Percentiles rank a stretch among this genome's conserved stretches.
phyloP scores from a whole-genome alignment of 2,329 filamentous ascomycete species.

The Calonectria honghensis region DNA sequence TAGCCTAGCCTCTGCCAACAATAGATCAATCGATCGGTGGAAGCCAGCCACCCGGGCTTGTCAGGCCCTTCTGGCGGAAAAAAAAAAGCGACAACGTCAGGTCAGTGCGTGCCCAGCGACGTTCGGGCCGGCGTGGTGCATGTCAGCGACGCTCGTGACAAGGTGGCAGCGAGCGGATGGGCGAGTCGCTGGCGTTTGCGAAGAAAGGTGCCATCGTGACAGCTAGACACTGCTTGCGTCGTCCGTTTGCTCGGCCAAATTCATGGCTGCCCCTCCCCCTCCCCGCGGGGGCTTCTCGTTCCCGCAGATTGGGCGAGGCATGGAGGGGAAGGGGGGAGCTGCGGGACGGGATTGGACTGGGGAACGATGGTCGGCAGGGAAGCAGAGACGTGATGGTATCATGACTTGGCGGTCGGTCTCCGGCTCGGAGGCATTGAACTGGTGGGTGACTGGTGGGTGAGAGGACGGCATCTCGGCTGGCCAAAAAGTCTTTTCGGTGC shows the following conservation, averaged over 20 bases:
- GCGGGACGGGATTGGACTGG: constrained; percentile 17
- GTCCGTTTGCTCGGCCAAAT: constrained; percentile 38
- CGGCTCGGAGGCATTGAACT: constrained; percentile 50
- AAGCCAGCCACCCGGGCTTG: constrained; percentile 25
- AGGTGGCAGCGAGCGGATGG: constrained; percentile 36
- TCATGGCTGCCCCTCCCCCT: constrained; percentile 8
- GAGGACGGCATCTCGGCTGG: constrained; percentile 40
- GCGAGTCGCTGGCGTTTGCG: constrained; percentile 10
- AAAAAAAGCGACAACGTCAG: not conserved
- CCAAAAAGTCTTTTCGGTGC: constrained; percentile 27
- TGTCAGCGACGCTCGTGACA: constrained; percentile 52
- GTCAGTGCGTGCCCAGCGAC: constrained; percentile 44
- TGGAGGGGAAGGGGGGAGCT: constrained; percentile 14
- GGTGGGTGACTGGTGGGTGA: constrained; percentile 14
- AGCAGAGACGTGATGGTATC: constrained; percentile 34
- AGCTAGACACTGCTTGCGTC: not conserved
- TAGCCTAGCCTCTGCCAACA: constrained; percentile 6
- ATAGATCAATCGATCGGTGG: constrained; percentile 28
- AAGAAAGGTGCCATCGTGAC: constrained; percentile 32
- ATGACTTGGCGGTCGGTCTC: constrained; percentile 46
- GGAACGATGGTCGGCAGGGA: constrained; percentile 48
- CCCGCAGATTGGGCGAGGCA: constrained; percentile 23
- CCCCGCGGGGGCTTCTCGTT: constrained; percentile 27
- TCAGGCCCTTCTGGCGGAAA: constrained; percentile 9
- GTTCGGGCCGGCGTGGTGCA: constrained; percentile 55